Evolutionary conservation across 2,329 filamentous ascomycete genomes (phyloP), one percentile per base, ranked within the genome.

Genomic region (Pyrenochaeta sp.): DNA sequence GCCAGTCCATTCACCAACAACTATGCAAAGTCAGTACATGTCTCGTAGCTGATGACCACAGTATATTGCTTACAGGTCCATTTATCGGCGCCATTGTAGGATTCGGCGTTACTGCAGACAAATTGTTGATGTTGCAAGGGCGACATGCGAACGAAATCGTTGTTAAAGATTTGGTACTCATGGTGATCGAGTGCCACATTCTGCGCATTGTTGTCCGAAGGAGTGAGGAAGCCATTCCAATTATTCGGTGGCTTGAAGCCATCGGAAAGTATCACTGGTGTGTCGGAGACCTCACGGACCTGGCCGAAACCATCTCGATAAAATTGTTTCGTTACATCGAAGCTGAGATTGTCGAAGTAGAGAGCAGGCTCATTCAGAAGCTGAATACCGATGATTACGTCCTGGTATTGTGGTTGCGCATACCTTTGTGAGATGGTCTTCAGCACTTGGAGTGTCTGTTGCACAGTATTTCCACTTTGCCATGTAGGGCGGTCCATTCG

Each of bases 1-100:
- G 18, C 81, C 87, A 1, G 83, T 85, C 87, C 87, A 90, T 70
- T 90, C 88, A 36, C 88, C 88, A 4, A 88, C 82, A 49, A 90
- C 77, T n/a, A 45, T 36, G 32, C 12, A 10, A 31, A 32, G 45
- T 58, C 23, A 58, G 56, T 32, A 31, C 17, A 11, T 4, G 15
- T 4, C 15, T 4, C 3, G n/a, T 1, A 17, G 36, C 3, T 1
- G 6, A 7, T 31, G 9, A 2, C 17, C n/a, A 12, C 9, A 11
- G 4, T 10, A 14, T 11, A 20, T 3, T 5, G 53, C 54, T 55
- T 50, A 63, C 60, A 56, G 10, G 84, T 82, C 81, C 84, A 87
- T 71, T 90, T 89, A 71, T 90, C 86, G 4, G 79, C 77, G 29
- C 79, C 77, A 6, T 74, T 70, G 53, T 85, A 85, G 7, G 73